phyloP scores from a whole-genome alignment of 768 basidiomycete genomes.

The Dacryopinax spathularia region DNA sequence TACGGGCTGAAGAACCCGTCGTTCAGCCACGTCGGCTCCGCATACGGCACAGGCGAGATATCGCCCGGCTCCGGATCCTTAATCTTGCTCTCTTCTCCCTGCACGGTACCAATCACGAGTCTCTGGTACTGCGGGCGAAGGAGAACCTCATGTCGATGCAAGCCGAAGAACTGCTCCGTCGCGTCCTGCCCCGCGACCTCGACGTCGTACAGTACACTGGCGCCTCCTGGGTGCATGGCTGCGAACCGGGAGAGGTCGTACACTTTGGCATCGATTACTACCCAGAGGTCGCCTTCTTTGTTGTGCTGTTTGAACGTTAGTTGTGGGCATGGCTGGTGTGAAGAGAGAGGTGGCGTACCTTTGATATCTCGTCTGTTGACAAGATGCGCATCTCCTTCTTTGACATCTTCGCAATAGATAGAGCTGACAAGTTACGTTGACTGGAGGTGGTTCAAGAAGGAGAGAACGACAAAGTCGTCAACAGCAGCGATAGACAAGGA shows the following conservation, averaged over 20 bases:
- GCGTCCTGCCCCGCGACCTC: slow-evolving; percentile 78
- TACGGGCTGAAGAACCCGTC: slow-evolving; percentile 61
- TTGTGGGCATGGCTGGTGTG: background rate
- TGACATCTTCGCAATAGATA: background rate
- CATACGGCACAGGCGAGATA: slow-evolving; percentile 68
- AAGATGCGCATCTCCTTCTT: slow-evolving; percentile 2
- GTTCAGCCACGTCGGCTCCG: slow-evolving; percentile 71
- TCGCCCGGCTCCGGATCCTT: slow-evolving; percentile 38
- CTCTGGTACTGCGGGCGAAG: slow-evolving; percentile 57
- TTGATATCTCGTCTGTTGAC: background rate
- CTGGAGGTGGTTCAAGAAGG: background rate
- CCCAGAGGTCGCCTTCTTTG: slow-evolving; percentile 70
- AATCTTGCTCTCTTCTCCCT: slow-evolving; percentile 46
- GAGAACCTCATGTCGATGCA: slow-evolving; percentile 78
- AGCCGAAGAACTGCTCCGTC: slow-evolving; percentile 74
- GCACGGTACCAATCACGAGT: slow-evolving; percentile 58
- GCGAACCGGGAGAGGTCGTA: slow-evolving; percentile 72
- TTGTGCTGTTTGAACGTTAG: slow-evolving; percentile 40
- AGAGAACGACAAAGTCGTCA: background rate
- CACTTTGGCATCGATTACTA: slow-evolving; percentile 71
- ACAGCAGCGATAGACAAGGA: background rate
- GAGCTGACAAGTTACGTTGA: background rate
- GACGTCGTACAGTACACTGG: slow-evolving; percentile 56
- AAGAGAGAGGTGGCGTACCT: slow-evolving; percentile 2
- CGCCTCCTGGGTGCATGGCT: slow-evolving; percentile 70